Evolutionary conservation across 352 stramenopile genomes (phyloP), one percentile per base, ranked within the genome.

Genomic region (Elongisporangium prolatum): DNA sequence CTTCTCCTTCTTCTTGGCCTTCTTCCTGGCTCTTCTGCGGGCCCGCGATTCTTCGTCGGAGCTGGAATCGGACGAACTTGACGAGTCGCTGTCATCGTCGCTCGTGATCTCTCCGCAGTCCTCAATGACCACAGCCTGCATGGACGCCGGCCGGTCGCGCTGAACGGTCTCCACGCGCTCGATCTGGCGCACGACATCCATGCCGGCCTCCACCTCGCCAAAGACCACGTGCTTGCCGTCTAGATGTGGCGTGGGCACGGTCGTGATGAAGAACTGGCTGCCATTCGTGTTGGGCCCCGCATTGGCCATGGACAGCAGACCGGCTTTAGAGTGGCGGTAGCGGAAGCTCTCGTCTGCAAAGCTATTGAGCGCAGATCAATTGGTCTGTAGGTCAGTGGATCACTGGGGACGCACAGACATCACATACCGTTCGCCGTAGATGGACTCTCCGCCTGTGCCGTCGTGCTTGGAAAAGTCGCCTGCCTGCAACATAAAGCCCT

Each of bases 191-290:
- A 95, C 74, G 48, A 92, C 70, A 11, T 89, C 64, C 72, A 89
- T 85, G 0, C 87, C 88, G 4, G 61, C 63, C 21, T 81, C 69
- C 14, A 99, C 97, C 61, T 98, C 89, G 18, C 97, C 97, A 74
- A 99, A 99, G n/a, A 99, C 97, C 17, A 99, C 97, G 77, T 99
- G 98, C 74, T 99, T 99, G 24, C 92, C 89, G 73, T 99, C 96
- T 28, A 99, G 76, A 65, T 99, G 97, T 5, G 96, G 93, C 11
- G 96, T 98, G 24, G 89, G 67, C 47, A 75, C 75, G 0, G 81
- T 87, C 57, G 80, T 92, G 61, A 93, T 90, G 77, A 91, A 93
- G 65, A 93, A 93, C 70, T 93, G 84, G 53, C 75, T 89, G 28
- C 84, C 83, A 51, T 93, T 93, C 2, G 84, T 88, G 64, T 92